Conservation (phyloP, 371 early-diverging fungal genomes). For the Amoeboradix gromovi region DNA sequence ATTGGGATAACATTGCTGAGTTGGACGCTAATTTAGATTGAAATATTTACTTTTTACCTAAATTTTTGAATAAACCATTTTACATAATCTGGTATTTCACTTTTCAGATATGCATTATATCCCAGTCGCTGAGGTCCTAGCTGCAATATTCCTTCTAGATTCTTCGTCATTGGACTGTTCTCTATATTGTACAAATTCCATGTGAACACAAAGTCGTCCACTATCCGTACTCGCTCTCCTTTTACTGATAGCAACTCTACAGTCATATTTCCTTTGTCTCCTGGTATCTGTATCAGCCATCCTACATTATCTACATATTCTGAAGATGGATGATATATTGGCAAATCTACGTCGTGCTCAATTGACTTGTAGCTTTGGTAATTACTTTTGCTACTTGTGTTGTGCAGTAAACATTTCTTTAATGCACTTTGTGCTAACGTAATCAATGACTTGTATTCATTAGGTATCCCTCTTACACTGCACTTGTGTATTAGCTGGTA, state of each 20-base stretch:
- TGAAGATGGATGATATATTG: not conserved
- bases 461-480: not conserved
- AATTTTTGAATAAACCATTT: slow-evolving; percentile 1
- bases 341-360: not conserved
- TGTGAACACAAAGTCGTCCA: not conserved
- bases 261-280: not conserved
- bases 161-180: not conserved
- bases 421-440: not conserved
- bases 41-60: not conserved
- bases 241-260: not conserved
- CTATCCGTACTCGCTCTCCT: not conserved
- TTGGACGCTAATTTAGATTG: not conserved
- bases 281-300: not conserved
- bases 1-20: not conserved
- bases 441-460: not conserved
- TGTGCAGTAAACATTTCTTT: not conserved
- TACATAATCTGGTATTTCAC: not conserved
- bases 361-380: not conserved
- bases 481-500: not conserved
- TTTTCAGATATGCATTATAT: not conserved
- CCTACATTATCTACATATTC: not conserved
- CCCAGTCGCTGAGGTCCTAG: not conserved
- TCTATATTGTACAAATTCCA: not conserved
- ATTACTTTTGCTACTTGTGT: not conserved
- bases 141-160: not conserved